Evolutionary conservation across 768 basidiomycete genomes (phyloP), one percentile per base, ranked within the genome.

Genomic region (Imleria badia): DNA sequence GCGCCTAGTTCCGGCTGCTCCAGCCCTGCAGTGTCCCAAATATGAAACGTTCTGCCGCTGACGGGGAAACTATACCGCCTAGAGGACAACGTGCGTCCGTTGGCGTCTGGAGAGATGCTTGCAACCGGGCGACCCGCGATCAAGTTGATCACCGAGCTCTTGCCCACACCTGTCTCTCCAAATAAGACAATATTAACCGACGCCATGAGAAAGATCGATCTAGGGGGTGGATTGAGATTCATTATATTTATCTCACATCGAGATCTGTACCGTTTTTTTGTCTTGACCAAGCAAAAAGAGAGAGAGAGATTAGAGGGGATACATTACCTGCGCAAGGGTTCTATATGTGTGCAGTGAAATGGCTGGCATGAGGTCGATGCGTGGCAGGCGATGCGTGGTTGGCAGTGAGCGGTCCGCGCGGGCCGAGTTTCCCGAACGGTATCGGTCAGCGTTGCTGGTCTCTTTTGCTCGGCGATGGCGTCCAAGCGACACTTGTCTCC

Each of bases 401-500:
- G 53, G 36, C 11, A 44, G 34, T 19, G 20, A 6, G 22, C 55
- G 58, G 44, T 4, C 60, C 59, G 52, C 5, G 14, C 55, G 44
- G 61, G 48, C 61, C 63, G 56, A 20, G 8, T 43, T 64, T 56
- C 49, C 47, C 54, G 50, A 14, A 10, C 29, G 20, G 39, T 38
- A 45, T 43, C 56, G 3, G 43, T 36, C 20, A n/a, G 14, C 17
- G 19, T 20, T 9, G 10, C 10, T 7, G 6, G 13, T 49, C 58
- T 43, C 45, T n/a, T 9, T n/a, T 12, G 7, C 15, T 40, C 17
- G n/a, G 51, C 60, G 60, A 82, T 82, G 81, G 30, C 55, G 19
- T 73, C 72, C 22, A 86, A 86, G 66, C 83, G 76, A 54, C 58
- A 61, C n/a, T 60, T 80, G 36, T 81, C 83, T 6, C 75, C 78